A percentile compares a stretch with the other conserved stretches of the same genome.
Evolutionary conservation across 2,329 filamentous ascomycete species (phyloP).

Genomic region (Bertia moriformis): DNA sequence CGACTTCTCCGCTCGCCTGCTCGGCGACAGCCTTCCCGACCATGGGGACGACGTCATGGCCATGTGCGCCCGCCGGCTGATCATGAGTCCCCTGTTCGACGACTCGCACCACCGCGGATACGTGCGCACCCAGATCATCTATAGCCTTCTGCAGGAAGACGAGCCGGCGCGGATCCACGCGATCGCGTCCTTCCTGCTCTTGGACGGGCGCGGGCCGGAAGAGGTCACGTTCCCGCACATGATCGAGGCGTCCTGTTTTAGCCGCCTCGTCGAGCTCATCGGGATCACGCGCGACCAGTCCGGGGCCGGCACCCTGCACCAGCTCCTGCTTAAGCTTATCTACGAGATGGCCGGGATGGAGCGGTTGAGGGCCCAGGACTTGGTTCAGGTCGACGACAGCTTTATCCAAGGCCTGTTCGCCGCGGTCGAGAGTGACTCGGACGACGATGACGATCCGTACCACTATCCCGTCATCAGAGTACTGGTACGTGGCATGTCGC

Average conservation of each 20-base stretch:
- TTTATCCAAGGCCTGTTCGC: slow-evolving; percentile 75
- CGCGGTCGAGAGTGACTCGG: slow-evolving; percentile 74
- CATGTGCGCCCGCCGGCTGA: slow-evolving; percentile 67
- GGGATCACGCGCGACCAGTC: slow-evolving; percentile 39
- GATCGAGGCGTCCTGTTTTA: slow-evolving; percentile 73
- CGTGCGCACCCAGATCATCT: slow-evolving; percentile 81
- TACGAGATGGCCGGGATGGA: slow-evolving; percentile 97
- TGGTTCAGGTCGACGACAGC: slow-evolving; percentile 62
- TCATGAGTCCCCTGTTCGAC: slow-evolving; percentile 61
- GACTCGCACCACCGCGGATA: slow-evolving; percentile 43
- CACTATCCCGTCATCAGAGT: slow-evolving; percentile 92
- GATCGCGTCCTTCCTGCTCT: slow-evolving; percentile 69
- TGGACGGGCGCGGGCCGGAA: slow-evolving; percentile 64
- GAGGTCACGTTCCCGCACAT: slow-evolving; percentile 73
- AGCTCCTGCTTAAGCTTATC: slow-evolving; percentile 70
- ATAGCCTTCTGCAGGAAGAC: slow-evolving; percentile 82
- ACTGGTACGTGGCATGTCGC: slow-evolving; percentile 44
- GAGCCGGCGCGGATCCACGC: slow-evolving; percentile 67
- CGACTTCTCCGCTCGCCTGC: slow-evolving; percentile 60
- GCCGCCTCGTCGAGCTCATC: slow-evolving; percentile 70
- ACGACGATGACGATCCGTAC: slow-evolving; percentile 82
- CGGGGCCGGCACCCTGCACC: slow-evolving; percentile 63
- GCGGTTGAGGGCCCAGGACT: slow-evolving; percentile 59
- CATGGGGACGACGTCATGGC: slow-evolving; percentile 68
- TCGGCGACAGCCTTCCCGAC: slow-evolving; percentile 54